These are phyloP conservation scores for Fusarium haematococcum DNA, from an alignment of 2,329 filamentous ascomycete species.

Conservation along the genomic window DNA sequence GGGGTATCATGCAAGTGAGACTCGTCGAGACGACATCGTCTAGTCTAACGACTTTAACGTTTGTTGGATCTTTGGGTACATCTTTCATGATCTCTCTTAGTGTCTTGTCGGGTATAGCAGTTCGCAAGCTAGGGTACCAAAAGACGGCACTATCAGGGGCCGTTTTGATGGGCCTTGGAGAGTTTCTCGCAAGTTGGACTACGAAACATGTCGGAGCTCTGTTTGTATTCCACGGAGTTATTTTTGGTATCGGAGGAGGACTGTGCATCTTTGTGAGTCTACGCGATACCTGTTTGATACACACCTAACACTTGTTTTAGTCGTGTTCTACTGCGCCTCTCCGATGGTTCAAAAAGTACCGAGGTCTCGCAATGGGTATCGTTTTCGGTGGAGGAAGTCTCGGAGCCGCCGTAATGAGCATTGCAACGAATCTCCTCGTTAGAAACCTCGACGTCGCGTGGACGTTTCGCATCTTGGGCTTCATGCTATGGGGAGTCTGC, in stretches of 20 bases:
- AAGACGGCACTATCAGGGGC: constrained; percentile 39
- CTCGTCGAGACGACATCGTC: constrained; percentile 41
- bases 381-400: constrained; percentile 47
- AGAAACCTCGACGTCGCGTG: constrained; percentile 38
- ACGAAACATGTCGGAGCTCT: constrained; percentile 41
- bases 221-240: constrained; percentile 42
- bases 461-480: constrained; percentile 44
- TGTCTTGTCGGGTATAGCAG: constrained; percentile 27
- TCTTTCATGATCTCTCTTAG: constrained; percentile 44
- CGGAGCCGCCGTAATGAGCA: constrained; percentile 45
- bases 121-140: constrained; percentile 41
- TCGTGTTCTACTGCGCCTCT: constrained; percentile 41
- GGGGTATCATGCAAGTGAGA: constrained; percentile 47
- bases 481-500: constrained; percentile 46
- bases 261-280: constrained; percentile 38
- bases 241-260: constrained; percentile 44
- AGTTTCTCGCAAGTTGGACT: constrained; percentile 45
- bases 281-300: neutral
- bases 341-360: constrained; percentile 43
- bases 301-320: constrained; percentile 1
- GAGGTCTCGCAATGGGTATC: constrained; percentile 45
- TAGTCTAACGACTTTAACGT: constrained; percentile 43
- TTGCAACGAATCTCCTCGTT: constrained; percentile 42
- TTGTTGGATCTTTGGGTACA: constrained; percentile 46
- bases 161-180: constrained; percentile 45